Base-by-base conservation (phyloP, 108 stramenopile genomes). In the Schizochytrium sp. region DNA sequence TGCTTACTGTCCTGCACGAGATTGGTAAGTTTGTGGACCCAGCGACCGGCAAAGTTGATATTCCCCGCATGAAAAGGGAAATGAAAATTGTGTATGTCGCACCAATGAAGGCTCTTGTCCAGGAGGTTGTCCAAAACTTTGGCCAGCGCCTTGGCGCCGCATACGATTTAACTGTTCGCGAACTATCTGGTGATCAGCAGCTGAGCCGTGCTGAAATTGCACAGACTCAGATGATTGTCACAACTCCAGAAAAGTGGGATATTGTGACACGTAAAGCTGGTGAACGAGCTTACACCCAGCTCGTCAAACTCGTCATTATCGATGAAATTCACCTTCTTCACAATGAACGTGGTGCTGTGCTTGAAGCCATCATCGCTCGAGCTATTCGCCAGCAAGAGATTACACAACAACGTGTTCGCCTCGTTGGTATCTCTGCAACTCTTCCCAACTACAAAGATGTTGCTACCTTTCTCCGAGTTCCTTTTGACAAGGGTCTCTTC, bases 191-290 rank as follows among this genome's bases (percentile, higher is more conserved):
- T 46, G 99, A 99, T 93, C 97, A 97, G 53, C 97, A 95, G 90
- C 96, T 99, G 41, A 97, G 97, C 45, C 91, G 96, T 47, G 96
- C 96, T 90, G 97, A 99, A 94, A 98, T 99, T 89, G 90, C 95
- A 3, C 97, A 98, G 89, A 99, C 99, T 12, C 97, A 99, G 91
- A 93, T 99, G 73, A 95, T 99, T 83, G 98, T 99, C 13, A 99
- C 99, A 15, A 99, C 99, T 13, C 99, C 99, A 38, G 99, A 99
- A 89, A 99, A 99, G 92, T 99, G 98, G 98, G 99, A 99, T 90
- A 97, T 99, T 91, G 96, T 99, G 59, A 99, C 98, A 38, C 95
- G 99, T n/a, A 98, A 99, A 91, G 98, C 97, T 28, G 98, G 98
- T 61, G 99, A 98, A 47, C 93, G 99, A 57, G 95, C 98, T 13